Evolutionary conservation across 805 yeast species (phyloP).

Genomic region (Priceomyces castillae): DNA sequence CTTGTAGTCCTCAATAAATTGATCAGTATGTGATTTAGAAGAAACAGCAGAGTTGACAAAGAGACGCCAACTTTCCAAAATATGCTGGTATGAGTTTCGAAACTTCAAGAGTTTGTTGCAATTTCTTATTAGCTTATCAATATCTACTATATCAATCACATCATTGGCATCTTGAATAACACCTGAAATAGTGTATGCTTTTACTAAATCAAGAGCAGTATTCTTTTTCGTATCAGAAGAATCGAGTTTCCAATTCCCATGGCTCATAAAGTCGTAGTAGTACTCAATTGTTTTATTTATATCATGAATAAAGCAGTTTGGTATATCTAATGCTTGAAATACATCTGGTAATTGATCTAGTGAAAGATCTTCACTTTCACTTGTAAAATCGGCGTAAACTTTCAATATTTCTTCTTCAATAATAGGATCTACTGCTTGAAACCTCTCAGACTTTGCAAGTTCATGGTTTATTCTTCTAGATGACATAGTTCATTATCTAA

Average conservation of each 20-base stretch:
- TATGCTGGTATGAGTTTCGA: conserved; percentile 27
- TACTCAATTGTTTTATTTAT: conserved; percentile 29
- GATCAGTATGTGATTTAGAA: background rate
- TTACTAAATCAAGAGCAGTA: conserved; percentile 25
- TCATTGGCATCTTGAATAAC: conserved; percentile 14
- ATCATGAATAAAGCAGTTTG: conserved; percentile 31
- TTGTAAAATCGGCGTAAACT: conserved; percentile 24
- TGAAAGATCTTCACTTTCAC: conserved; percentile 24
- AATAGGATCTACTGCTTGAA: conserved; percentile 14
- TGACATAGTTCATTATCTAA: conserved; percentile 1
- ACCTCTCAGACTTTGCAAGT: conserved; percentile 9
- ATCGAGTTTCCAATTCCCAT: conserved; percentile 12
- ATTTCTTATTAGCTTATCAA: conserved; percentile 35
- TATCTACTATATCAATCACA: conserved; percentile 38
- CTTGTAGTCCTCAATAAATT: conserved; percentile 12
- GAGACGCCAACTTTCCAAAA: conserved; percentile 32
- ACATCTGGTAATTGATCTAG: conserved; percentile 25
- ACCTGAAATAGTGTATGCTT: conserved; percentile 28
- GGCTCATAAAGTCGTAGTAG: conserved; percentile 26
- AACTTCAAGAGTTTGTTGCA: conserved; percentile 29
- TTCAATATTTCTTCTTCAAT: conserved; percentile 38
- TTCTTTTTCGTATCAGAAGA: conserved; percentile 19
- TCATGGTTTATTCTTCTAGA: conserved; percentile 9
- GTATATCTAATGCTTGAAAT: conserved; percentile 26
- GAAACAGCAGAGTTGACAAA: conserved; percentile 24